Evolutionary conservation across 768 basidiomycete genomes (phyloP), one percentile per base, ranked within the genome.

Genomic region (Lactarius hatsudake): DNA sequence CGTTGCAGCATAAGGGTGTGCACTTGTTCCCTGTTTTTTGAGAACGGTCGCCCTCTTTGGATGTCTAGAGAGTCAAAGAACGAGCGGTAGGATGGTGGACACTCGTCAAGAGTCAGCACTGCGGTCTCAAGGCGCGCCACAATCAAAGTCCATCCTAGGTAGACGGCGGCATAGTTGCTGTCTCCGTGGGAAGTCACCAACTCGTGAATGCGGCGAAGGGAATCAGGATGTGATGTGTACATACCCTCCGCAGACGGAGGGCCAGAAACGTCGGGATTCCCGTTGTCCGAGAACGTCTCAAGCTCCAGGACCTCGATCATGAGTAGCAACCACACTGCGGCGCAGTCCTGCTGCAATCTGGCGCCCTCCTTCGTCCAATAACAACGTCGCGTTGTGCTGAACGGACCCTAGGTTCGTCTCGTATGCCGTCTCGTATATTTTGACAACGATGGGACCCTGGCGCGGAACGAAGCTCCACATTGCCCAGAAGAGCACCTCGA

Each of bases 401-500:
- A 71, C 74, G 3, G 83, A 81, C 0, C 93, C 93, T 6, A 93
- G 81, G 53, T 84, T 81, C 0, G 87, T 86, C 38, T 76, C 76
- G 73, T 88, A 89, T 7, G 88, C 87, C 1, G 86, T 81, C 66
- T 87, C 81, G 74, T 87, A 86, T 43, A 94, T 82, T 62, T 79
- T 78, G 70, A 82, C 80, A 34, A 93, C 87, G 64, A 90, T 73
- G 4, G 83, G 78, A 2, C 88, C 91, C 43, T 80, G 83, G 71
- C 91, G 88, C 0, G 87, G 76, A 13, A 85, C 84, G 65, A 86
- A 88, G 15, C 84, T 86, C 87, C 90, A 96, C 84, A 94, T 88
- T 5, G 87, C 83, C 86, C 92, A 93, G 76, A 97, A 98, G 55
- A 97, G 80, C 40, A 96, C 85, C 71, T 97, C 93, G 59, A 97